Evolutionary conservation across 2,329 filamentous ascomycete species (phyloP), one percentile per base, ranked within the genome.

Genomic region (Grosmannia clavigera): DNA sequence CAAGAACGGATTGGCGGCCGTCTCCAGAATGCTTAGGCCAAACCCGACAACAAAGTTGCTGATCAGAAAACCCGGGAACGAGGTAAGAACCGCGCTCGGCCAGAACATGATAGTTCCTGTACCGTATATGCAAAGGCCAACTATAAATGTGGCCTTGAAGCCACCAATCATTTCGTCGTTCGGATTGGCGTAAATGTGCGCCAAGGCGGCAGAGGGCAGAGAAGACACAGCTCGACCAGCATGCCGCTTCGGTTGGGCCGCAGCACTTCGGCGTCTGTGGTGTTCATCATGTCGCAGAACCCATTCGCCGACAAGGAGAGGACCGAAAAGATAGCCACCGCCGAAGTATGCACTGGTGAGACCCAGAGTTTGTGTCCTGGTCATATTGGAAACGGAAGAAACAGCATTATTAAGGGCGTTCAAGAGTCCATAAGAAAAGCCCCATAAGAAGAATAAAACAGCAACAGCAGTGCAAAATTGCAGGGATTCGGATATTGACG

Each of bases 381-480:
- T 80, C 77, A 87, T 85, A 27, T 79, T 67, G 16, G 85, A 80
- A 6, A 90, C 80, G 14, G 72, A 68, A 43, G 86, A 82, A 58
- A 90, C 85, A 29, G 83, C 83, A 25, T 79, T 80, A 69, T 95
- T 95, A 33, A 96, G 79, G 0, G 86, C 87, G 67, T 94, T 90
- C 3, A 96, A 76, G 2, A 96, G 79, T 0, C 92, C 92, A 66
- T 96, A 96, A 0, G 90, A 91, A 61, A 96, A 87, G 0, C 92
- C 92, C 91, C 90, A 66, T 3, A 96, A 75, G 64, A 95, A 84
- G 73, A 96, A 95, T 0, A 96, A 76, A 7, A 92, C 80, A 1
- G 88, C 89, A 27, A 95, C 90, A 64, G 90, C 77, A 19, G 81
- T 78, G 67, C 88, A 85, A 64, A 90, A 89, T 64, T 84, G 87